Base-by-base conservation (phyloP, 306 rosid species). In the Inga leiocalycina region DNA sequence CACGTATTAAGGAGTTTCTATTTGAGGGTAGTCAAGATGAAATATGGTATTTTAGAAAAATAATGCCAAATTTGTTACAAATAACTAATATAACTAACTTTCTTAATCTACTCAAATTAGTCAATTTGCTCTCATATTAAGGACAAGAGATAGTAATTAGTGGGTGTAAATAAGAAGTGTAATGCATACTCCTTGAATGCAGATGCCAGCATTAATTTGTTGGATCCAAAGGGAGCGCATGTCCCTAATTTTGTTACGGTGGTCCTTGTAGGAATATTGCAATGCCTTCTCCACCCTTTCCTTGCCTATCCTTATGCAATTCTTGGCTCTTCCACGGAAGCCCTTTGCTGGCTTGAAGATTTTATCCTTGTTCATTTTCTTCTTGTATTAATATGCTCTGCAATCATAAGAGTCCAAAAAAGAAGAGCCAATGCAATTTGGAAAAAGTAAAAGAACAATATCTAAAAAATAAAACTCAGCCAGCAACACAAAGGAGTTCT, bases 201-300 rank as follows among this genome's bases (percentile, higher is more conserved):
- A 97, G 51, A 97, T 92, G 68, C 99, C 99, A 65, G 97, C 99
- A 72, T 96, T 96, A 82, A 93, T 96, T 45, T 97, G 88, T 71
- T 92, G 94, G 78, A 96, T 96, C 98, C 99, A 96, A 73, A 96
- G 99, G 35, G 93, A 90, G n/a, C 97, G 91, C 99, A 96, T 93
- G 78, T 96, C 99, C 3, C 99, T 86, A 86, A 93, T 96, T 91
- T 96, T 96, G 88, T 86, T 93, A 34, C 97, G 91, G n/a, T 98
- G 98, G 39, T 96, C 99, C 73, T 98, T 98, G 81, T 96, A 96
- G 30, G 99, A 92, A 87, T 96, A 93, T 86, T 93, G 99, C 92
- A 96, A 89, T 22, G 98, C 99, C 92, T 96, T 96, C 87, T 96
- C 99, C 77, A 96, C 98, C 75, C 99, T 90, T 89, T 96, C 99